These are phyloP conservation scores for Osmozyma mogii DNA, from an alignment of 805 yeast genomes.

Conservation along the genomic window DNA sequence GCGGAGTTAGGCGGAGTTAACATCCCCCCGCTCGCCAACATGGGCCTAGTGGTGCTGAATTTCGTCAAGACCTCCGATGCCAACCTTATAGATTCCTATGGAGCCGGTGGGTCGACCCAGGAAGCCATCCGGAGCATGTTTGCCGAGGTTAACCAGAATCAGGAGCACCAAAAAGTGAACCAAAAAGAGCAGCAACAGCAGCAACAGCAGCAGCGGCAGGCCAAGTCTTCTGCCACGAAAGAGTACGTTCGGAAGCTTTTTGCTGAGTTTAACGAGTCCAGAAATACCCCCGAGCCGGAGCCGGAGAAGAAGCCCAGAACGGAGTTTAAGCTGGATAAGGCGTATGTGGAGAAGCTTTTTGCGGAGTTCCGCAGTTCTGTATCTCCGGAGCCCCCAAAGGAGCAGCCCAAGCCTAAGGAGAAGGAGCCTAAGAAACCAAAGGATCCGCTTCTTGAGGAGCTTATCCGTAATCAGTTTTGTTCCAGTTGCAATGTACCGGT, in stretches of 20 bases:
- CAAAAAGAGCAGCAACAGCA: slow-evolving; percentile 5
- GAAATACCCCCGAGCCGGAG: slow-evolving; percentile 1
- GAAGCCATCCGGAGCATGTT: slow-evolving; percentile 8
- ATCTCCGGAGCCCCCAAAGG: background rate
- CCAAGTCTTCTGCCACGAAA: too few relatives aligned
- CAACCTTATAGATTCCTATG: slow-evolving; percentile 26
- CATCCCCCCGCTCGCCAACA: slow-evolving; percentile 38
- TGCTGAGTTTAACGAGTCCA: slow-evolving; percentile 10
- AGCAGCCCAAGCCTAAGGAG: background rate
- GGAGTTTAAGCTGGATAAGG: slow-evolving; percentile 15
- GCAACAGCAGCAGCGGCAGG: too few relatives aligned
- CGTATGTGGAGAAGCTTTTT: slow-evolving; percentile 21
- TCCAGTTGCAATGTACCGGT: slow-evolving; percentile 18
- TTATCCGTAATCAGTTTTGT: slow-evolving; percentile 18
- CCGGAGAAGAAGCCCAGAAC: slow-evolving; percentile 3
- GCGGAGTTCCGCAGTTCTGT: slow-evolving; percentile 9
- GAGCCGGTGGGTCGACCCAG: slow-evolving; percentile 5
- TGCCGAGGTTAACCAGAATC: slow-evolving; percentile 7
- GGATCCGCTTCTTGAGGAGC: slow-evolving; percentile 9
- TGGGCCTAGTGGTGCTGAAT: slow-evolving; percentile 46
- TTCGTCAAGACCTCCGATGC: slow-evolving; percentile 39
- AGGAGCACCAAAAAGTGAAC: background rate
- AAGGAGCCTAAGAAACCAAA: slow-evolving; percentile 1
- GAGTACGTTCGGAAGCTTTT: slow-evolving; percentile 13
- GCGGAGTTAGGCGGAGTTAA: slow-evolving; percentile 15